A percentile compares a stretch with the other conserved stretches of the same genome.
Evolutionary conservation across 345 rosid genomes (phyloP).

Genomic region (Eucalyptus brandiana): DNA sequence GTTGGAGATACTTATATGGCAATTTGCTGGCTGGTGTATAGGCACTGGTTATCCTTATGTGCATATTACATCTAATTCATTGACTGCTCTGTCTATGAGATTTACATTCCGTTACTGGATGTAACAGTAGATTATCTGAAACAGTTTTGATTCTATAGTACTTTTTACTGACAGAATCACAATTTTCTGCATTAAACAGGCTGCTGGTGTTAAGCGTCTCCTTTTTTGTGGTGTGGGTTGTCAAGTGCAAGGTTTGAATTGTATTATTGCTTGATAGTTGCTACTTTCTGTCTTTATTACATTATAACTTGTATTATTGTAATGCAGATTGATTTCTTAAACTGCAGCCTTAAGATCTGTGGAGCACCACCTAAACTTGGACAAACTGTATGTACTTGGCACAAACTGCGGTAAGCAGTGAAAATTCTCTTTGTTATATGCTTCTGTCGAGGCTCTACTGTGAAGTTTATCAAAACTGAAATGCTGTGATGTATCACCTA

Average conservation of each 20-base stretch:
- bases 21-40: not conserved
- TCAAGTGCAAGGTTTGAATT: slow-evolving; percentile 80
- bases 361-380: slow-evolving; percentile 77
- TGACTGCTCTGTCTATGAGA: not conserved
- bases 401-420: slow-evolving; percentile 76
- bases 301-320: slow-evolving; percentile 49
- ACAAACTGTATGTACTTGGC: slow-evolving; percentile 91
- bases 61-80: not conserved
- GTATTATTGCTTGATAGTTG: not conserved
- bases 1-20: not conserved
- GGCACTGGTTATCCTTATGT: not conserved
- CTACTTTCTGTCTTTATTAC: slow-evolving; percentile 6
- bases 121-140: not conserved
- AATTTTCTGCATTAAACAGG: slow-evolving; percentile 20
- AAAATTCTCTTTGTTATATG: not conserved
- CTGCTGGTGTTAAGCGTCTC: slow-evolving; percentile 91
- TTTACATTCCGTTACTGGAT: not conserved
- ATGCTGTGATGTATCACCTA: not conserved
- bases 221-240: slow-evolving; percentile 98
- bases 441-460: not conserved
- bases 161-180: not conserved
- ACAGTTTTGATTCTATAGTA: not conserved
- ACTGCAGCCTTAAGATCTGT: slow-evolving; percentile 95
- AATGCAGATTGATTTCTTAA: slow-evolving; percentile 91
- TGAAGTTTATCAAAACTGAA: not conserved